A percentile compares a stretch with the other conserved stretches of the same genome.
phyloP scores from a whole-genome alignment of 176 grass and related monocot species.

The Eragrostis nindensis region DNA sequence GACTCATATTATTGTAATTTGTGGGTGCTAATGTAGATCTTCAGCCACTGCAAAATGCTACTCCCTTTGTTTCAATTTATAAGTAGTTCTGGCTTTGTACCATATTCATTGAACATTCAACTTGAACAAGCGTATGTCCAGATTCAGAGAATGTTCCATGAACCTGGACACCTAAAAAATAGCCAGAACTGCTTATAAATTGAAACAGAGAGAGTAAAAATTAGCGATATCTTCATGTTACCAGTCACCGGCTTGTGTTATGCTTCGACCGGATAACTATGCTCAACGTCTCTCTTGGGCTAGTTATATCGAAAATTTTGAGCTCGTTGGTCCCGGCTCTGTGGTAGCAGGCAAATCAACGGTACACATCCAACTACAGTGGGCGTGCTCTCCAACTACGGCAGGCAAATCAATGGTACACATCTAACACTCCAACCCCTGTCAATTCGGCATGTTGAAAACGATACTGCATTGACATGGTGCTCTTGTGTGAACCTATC shows the following conservation, averaged over 20 bases:
- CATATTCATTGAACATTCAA: too few relatives aligned
- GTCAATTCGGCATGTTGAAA: conserved; percentile 4
- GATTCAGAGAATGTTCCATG: too few relatives aligned
- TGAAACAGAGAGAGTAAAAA: too few relatives aligned
- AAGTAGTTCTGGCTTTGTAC: too few relatives aligned
- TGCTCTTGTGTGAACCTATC: conserved; percentile 21
- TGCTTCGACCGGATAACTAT: neutral
- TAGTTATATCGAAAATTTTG: neutral
- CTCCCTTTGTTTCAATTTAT: neutral
- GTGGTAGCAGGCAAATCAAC: neutral
- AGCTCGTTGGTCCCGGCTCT: neutral
- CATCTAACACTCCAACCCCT: conserved; percentile 4
- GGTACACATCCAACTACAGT: conserved; percentile 38
- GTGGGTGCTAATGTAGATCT: conserved; percentile 26
- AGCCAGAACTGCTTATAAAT: too few relatives aligned
- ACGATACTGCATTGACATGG: neutral
- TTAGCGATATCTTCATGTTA: neutral
- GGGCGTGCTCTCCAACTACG: conserved; percentile 14
- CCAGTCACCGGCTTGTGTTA: neutral
- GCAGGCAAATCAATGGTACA: too few relatives aligned
- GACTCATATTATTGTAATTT: neutral
- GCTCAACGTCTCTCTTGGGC: neutral
- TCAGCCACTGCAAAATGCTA: neutral
- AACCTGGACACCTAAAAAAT: too few relatives aligned
- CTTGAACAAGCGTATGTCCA: too few relatives aligned